A percentile compares a stretch with the other conserved stretches of the same genome.
Evolutionary conservation across 2,329 filamentous ascomycete species (phyloP).

Genomic region (Nakataea oryzae): DNA sequence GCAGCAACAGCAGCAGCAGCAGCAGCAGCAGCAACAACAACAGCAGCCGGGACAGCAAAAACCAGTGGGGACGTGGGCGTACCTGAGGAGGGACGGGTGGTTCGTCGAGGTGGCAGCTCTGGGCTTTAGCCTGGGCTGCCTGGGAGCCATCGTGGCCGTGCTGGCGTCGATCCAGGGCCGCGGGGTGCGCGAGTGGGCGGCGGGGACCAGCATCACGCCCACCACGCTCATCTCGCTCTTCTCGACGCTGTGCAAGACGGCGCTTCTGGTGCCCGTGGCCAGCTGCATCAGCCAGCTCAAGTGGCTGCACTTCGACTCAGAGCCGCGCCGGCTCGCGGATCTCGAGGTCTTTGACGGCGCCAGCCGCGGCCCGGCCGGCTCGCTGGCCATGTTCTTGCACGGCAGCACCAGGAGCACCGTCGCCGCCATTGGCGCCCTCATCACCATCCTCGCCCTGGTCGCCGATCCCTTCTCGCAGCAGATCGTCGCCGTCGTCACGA

Average conservation of each 20-base stretch:
- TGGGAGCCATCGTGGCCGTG: slow-evolving; percentile 5
- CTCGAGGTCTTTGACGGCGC: slow-evolving; percentile 17
- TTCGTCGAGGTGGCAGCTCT: slow-evolving; percentile 6
- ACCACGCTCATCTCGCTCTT: slow-evolving; percentile 18
- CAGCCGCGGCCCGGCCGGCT: slow-evolving; percentile 12
- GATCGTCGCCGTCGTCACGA: neutral
- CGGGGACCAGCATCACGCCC: slow-evolving; percentile 12
- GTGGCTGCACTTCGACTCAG: slow-evolving; percentile 19
- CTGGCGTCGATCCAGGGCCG: slow-evolving; percentile 8
- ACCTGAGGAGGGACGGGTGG: slow-evolving; percentile 3
- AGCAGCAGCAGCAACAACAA: too few relatives aligned
- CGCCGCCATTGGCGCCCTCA: neutral
- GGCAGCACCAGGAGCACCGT: neutral
- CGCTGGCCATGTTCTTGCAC: slow-evolving; percentile 1
- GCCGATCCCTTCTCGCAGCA: slow-evolving; percentile 2
- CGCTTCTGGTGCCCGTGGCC: slow-evolving; percentile 13
- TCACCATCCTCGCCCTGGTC: slow-evolving; percentile 1
- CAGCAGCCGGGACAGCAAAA: neutral
- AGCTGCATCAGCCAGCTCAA: slow-evolving; percentile 20
- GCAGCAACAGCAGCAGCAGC: neutral
- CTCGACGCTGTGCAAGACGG: slow-evolving; percentile 13
- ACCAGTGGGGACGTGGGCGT: neutral
- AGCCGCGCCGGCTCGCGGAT: slow-evolving; percentile 13
- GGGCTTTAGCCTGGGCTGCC: slow-evolving; percentile 5
- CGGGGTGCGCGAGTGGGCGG: slow-evolving; percentile 11